Conservation (phyloP, 192 early-diverging fungal species). For the Coemansia sp. region DNA sequence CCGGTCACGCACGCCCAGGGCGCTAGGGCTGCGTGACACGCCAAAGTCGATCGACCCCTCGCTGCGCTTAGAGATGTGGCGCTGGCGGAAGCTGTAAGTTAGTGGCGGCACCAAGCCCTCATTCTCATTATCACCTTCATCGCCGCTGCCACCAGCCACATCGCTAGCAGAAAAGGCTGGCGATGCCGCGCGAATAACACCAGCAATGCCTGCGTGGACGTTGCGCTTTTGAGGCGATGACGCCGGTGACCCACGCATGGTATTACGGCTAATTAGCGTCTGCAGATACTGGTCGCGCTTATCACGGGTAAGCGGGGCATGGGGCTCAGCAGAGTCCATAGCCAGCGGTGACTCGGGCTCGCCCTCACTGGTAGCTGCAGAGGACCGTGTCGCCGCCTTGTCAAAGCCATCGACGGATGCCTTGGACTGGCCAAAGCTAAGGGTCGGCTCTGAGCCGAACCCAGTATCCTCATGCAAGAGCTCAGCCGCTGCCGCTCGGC, state of each 20-base stretch:
- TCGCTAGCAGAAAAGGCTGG: slow-evolving; percentile 18
- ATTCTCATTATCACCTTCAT: slow-evolving; percentile 23
- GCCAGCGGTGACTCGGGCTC: slow-evolving; percentile 13
- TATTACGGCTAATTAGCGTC: slow-evolving; percentile 51
- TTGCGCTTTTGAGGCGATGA: slow-evolving; percentile 28
- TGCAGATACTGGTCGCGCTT: slow-evolving; percentile 54
- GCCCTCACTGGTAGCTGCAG: slow-evolving; percentile 8
- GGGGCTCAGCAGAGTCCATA: slow-evolving; percentile 2
- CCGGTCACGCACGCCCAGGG: slow-evolving; percentile 20
- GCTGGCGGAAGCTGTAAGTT: slow-evolving; percentile 6
- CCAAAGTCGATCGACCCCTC: slow-evolving; percentile 30
- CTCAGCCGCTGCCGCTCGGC: slow-evolving; percentile 37
- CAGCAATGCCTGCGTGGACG: slow-evolving; percentile 21
- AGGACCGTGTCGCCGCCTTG: background rate
- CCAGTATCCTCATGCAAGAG: slow-evolving; percentile 30
- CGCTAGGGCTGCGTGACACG: slow-evolving; percentile 18
- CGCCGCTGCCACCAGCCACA: slow-evolving; percentile 7
- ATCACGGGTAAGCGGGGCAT: slow-evolving; percentile 46
- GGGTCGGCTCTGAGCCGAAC: background rate
- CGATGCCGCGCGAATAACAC: slow-evolving; percentile 32
- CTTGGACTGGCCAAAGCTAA: slow-evolving; percentile 16
- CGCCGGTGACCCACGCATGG: slow-evolving; percentile 21
- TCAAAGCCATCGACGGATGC: slow-evolving; percentile 5
- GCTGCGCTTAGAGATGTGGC: slow-evolving; percentile 44
- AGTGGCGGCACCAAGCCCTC: background rate